Base-by-base conservation (phyloP, 495 filamentous ascomycete species). In the Podospora pseudocomata region DNA sequence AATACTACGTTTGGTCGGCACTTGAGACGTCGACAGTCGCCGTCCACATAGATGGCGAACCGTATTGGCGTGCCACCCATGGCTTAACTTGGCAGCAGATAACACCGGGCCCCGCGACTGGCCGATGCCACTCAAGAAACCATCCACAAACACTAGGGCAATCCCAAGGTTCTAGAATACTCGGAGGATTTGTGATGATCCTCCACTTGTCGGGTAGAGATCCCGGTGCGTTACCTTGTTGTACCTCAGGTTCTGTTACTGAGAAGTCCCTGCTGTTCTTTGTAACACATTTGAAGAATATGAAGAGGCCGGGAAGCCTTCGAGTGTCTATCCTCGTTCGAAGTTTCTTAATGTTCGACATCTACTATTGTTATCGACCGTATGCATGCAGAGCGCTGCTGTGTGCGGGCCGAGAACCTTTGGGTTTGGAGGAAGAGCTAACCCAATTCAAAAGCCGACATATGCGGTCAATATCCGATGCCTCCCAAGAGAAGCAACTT, bases 401-500 rank as follows among this genome's bases (percentile, higher is more conserved):
- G 39, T 11, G 39, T 49, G 39, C 15, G 2, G 39, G 5, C 39
- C 39, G 39, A 49, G 39, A 13, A 49, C 15, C 15, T 49, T 13
- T 6, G 15, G 39, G 9, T 49, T 11, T 49, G 9, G 39, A 13
- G 15, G 39, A 11, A 49, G 39, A 49, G 15, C 56, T 59, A 20
- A 13, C 56, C 56, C 7, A 59, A 49, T 18, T 49, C 18, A 62
- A 62, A 28, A 63, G 20, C 28, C 61, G 30, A 23, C 5, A 65
- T n/a, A 62, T 65, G 63, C 63, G 67, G 67, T 68, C 67, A 68
- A 61, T n/a, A 61, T 53, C 63, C 63, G 63, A 65, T 7, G 18
- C 56, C 55, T 11, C 39, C 39, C 15, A 49, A 13, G 15, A 32
- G 15, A 9, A 49, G 39, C 15, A 49, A 49, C 9, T 49, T 16